phyloP scores from a whole-genome alignment of 768 basidiomycete genomes.

The Cyclocybe cylindracea region DNA sequence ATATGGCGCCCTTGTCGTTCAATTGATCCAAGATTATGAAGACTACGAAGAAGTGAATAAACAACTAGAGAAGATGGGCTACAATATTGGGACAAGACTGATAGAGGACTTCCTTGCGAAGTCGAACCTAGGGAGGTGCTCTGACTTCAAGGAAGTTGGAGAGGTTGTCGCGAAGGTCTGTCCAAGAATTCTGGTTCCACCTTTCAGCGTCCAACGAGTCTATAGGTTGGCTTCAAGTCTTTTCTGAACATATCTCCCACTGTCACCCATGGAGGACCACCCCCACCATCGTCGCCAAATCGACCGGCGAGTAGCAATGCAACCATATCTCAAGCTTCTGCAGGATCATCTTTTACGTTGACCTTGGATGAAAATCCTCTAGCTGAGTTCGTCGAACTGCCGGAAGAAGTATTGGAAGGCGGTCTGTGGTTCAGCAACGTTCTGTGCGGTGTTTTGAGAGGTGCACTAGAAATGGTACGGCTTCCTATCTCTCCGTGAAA shows the following conservation, averaged over 20 bases:
- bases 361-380: constrained; percentile 95
- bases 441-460: constrained; percentile 89
- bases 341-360: constrained; percentile 73
- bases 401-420: constrained; percentile 89
- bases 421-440: constrained; percentile 98
- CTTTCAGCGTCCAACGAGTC: neutral
- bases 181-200: neutral
- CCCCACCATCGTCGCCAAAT: constrained; percentile 49
- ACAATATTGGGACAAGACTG: constrained; percentile 93
- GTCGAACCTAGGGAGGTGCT: constrained; percentile 87
- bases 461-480: constrained; percentile 93
- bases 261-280: constrained; percentile 68
- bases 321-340: constrained; percentile 39
- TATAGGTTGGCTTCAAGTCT: constrained; percentile 95
- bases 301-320: constrained; percentile 39
- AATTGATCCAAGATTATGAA: constrained; percentile 98
- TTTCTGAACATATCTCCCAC: constrained; percentile 91
- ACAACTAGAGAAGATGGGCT: constrained; percentile 99
- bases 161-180: constrained; percentile 93
- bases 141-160: constrained; percentile 92
- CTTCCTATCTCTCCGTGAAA: neutral
- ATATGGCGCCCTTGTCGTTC: constrained; percentile 96
- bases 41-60: constrained; percentile 95
- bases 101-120: constrained; percentile 98
- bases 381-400: constrained; percentile 95